These are phyloP conservation scores for Aspergillus viridinutans DNA, from an alignment of 2,329 filamentous ascomycete genomes.

Conservation along the genomic window DNA sequence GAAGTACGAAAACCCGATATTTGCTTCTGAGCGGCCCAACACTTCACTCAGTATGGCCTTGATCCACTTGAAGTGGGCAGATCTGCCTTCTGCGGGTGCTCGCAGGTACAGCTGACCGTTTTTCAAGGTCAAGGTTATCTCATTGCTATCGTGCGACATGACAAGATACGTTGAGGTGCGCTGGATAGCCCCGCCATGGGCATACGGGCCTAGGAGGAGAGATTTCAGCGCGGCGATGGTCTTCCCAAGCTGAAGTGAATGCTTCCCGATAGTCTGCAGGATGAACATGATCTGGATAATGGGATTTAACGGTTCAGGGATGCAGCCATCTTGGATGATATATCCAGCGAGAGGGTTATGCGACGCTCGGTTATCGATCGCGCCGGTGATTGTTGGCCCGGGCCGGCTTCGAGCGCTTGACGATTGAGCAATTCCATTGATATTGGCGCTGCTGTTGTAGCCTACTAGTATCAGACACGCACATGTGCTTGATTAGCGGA, in stretches of 20 bases:
- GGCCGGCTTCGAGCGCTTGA: slow-evolving; percentile 1
- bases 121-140: slow-evolving; percentile 56
- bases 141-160: slow-evolving; percentile 63
- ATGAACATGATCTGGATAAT: slow-evolving; percentile 8
- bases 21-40: not conserved
- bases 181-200: slow-evolving; percentile 52
- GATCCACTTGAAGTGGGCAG: slow-evolving; percentile 13
- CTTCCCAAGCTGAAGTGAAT: too few relatives aligned
- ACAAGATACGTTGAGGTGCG: slow-evolving; percentile 62
- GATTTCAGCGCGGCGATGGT: slow-evolving; percentile 35
- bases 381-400: slow-evolving; percentile 15
- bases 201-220: slow-evolving; percentile 57
- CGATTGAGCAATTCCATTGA: slow-evolving; percentile 23
- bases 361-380: slow-evolving; percentile 10
- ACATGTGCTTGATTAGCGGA: not conserved
- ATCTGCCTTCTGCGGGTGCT: slow-evolving; percentile 8
- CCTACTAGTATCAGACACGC: slow-evolving; percentile 30
- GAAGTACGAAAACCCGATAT: too few relatives aligned
- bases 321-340: slow-evolving; percentile 16
- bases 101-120: slow-evolving; percentile 44
- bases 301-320: slow-evolving; percentile 12
- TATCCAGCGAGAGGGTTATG: slow-evolving; percentile 9
- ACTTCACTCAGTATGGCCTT: slow-evolving; percentile 8
- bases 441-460: slow-evolving; percentile 1
- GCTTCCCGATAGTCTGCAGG: slow-evolving; percentile 4